Base-by-base conservation (phyloP, 2,329 filamentous ascomycete genomes). In the Chaetomium strumarium region DNA sequence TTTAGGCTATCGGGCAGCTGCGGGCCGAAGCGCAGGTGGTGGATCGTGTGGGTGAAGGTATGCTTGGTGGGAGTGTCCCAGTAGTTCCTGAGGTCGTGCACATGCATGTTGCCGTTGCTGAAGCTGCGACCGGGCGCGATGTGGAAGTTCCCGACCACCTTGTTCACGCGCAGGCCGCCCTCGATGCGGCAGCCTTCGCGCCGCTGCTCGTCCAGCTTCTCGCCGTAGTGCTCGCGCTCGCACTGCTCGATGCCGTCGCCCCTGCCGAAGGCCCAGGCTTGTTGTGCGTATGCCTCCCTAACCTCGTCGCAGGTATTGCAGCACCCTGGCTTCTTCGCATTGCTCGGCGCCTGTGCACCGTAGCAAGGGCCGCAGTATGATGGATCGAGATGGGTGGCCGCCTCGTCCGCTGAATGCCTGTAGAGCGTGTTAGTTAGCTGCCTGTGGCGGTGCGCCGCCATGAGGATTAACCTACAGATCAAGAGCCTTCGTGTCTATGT, bases 301-400 rank as follows among this genome's bases (percentile, higher is more conserved):
- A 99, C 93, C 70, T 99, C 93, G 64, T 95, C 90, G 70, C 93
- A 99, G 41, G 90, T 96, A 69, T 93, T 95, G 72, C 93, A 99
- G 76, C 93, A 99, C 53, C 90, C 90, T n/a, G 81, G 55, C 72
- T 96, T 97, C 57, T 75, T 66, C 16, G 83, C 90, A 58, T 79
- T 85, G 14, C 75, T 56, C 0, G 93, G 92, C 2, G 90, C 66
- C 1, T 79, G 77, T 1, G 91, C 92, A 59, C 93, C 92, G 69
- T 95, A 96, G 74, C 93, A 99, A 64, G 83, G 81, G 62, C 93
- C 93, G 68, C 93, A 99, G 78, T 99, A 99, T 53, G 84, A 74
- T 29, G 92, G 92, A 67, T 90, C 90, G 55, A 99, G 81, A 70
- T 99, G 93, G 41, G 78, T 70, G 48, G 87, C 84, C 44, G 77